Evolutionary conservation across 2,329 filamentous ascomycete species (phyloP).

Genomic region (Lomentospora prolificans): DNA sequence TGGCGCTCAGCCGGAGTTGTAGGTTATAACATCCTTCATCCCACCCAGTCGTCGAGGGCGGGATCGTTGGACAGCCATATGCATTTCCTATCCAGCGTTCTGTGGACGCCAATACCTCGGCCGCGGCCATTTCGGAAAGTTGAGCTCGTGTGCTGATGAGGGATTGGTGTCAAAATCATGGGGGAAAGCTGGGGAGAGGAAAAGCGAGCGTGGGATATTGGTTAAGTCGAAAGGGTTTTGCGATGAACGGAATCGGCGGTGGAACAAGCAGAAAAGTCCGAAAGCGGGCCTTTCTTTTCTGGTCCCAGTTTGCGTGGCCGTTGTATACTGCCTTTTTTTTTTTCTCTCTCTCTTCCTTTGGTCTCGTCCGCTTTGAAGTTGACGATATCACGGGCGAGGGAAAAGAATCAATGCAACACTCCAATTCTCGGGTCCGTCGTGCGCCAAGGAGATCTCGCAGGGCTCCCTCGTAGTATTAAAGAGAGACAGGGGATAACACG

Average conservation of each 20-base stretch:
- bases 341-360: not conserved
- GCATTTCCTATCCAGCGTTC: slow-evolving; percentile 31
- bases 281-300: not conserved
- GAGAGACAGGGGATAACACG: not conserved
- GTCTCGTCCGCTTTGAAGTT: too few relatives aligned
- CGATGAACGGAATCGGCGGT: not conserved
- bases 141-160: slow-evolving; percentile 32
- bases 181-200: slow-evolving; percentile 12
- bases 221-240: not conserved
- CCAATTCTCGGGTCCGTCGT: not conserved
- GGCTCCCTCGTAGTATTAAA: not conserved
- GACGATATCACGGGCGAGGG: not conserved
- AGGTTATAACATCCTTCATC: slow-evolving; percentile 19
- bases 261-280: not conserved
- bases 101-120: slow-evolving; percentile 34
- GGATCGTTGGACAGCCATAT: slow-evolving; percentile 26
- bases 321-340: not conserved
- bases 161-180: slow-evolving; percentile 40
- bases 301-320: not conserved
- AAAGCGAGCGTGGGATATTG: not conserved
- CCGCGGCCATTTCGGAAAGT: slow-evolving; percentile 45
- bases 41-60: slow-evolving; percentile 25
- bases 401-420: not conserved
- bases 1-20: slow-evolving; percentile 3
- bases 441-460: not conserved